Evolutionary conservation across 345 rosid species (phyloP), one percentile per base, ranked within the genome.

Genomic region (Eucalyptus camaldulensis): DNA sequence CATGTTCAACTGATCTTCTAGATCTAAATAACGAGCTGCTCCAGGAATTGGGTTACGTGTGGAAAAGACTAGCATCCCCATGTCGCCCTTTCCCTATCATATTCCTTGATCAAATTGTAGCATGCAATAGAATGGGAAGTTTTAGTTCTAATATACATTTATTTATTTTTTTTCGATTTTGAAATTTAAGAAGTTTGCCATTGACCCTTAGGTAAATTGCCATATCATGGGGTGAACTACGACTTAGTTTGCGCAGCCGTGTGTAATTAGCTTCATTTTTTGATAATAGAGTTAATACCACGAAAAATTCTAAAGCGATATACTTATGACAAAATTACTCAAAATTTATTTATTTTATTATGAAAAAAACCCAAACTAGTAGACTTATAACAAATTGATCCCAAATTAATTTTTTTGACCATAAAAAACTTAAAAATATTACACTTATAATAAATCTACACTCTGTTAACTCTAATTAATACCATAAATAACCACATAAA

Each of bases 281-380:
- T 33, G 37, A 29, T 29, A 29, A 65, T 7, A 29, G 5, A 24
- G 1, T 53, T 21, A 53, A 53, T 53, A 53, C 0, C 10, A 53
- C 1, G 22, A 21, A 53, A 53, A 19, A 21, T 21, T 8, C 0
- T 0, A 53, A 53, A 21, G 3, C 1, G 1, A 1, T 53, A 53
- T 2, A 53, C 25, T 21, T 21, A 21, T 1, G 58, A 53, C 0
- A 21, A 53, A 21, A 8, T 53, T 53, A 53, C 25, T 21, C 2
- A 21, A 53, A 53, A 53, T 40, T 19, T 53, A 51, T 3, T 53
- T 53, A 7, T 53, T 53, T 53, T 53, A 53, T 21, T 53, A 53
- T 53, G 10, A 21, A 53, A 53, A 53, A 21, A 21, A 53, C 5
- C 5, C 10, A 21, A 53, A 53, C 5, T 53, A 8, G 58, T 53